Percentiles rank a stretch among this genome's conserved stretches.
Conservation (phyloP, 257 asterid species). For the Paulownia fortunei region DNA sequence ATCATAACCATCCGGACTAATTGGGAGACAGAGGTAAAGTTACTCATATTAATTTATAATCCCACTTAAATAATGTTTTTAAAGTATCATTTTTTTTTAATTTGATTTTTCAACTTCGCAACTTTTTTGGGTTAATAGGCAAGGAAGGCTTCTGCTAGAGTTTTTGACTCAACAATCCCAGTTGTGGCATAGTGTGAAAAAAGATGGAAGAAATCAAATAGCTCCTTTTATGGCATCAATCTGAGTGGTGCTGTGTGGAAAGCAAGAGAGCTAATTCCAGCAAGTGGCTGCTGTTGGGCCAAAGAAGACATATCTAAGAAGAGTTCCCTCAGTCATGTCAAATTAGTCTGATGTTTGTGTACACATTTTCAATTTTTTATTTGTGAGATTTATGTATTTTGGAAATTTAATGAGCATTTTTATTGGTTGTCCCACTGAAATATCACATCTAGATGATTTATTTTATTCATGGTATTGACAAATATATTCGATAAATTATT, state of each 20-base stretch:
- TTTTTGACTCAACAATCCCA: slow-evolving; percentile 46
- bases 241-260: neutral
- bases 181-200: slow-evolving; percentile 29
- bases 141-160: slow-evolving; percentile 56
- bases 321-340: neutral
- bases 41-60: neutral
- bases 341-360: slow-evolving; percentile 9
- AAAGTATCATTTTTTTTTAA: neutral
- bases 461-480: too few relatives aligned
- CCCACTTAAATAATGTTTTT: neutral
- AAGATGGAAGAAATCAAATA: neutral
- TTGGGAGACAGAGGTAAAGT: slow-evolving; percentile 66
- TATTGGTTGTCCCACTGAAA: neutral
- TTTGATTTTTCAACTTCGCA: neutral
- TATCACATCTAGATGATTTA: neutral
- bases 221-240: neutral
- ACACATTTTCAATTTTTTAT: slow-evolving; percentile 21
- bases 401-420: slow-evolving; percentile 25
- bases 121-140: slow-evolving; percentile 43
- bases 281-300: slow-evolving; percentile 17
- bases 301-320: neutral
- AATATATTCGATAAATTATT: too few relatives aligned
- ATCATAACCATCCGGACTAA: slow-evolving; percentile 54
- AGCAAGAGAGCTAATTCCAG: neutral
- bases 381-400: slow-evolving; percentile 18